Evolutionary conservation across 176 grass and related monocot species (phyloP).

Genomic region (Bolboschoenus planiculmis): DNA sequence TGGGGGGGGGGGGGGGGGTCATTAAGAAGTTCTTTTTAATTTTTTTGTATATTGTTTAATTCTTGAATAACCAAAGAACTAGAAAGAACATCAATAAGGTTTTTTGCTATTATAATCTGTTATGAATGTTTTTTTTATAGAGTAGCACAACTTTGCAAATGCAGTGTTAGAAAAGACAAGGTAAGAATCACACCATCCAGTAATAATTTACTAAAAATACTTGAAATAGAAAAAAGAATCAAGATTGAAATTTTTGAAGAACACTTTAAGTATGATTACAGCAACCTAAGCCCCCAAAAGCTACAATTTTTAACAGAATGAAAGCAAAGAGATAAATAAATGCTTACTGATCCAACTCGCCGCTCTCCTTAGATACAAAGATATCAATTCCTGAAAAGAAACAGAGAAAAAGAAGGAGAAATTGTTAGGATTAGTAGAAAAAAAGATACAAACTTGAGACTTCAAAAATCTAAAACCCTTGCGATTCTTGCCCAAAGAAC

Average conservation of each 20-base stretch:
- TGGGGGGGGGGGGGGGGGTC: too few species aligned
- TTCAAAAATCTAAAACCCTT: neutral
- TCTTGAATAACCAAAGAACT: too few species aligned
- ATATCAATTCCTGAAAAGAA: neutral
- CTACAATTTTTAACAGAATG: neutral
- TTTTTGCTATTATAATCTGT: neutral
- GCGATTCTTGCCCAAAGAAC: constrained; percentile 3
- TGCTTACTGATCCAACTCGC: constrained; percentile 16
- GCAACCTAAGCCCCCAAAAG: neutral
- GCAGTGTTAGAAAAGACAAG: neutral
- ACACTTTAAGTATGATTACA: neutral
- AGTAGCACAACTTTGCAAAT: neutral
- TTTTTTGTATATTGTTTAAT: too few species aligned
- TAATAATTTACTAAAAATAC: neutral
- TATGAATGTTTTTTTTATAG: neutral
- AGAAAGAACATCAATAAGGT: too few species aligned
- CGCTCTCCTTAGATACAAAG: neutral
- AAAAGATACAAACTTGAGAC: neutral
- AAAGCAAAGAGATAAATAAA: neutral
- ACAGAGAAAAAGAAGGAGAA: neutral
- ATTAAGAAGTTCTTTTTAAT: too few species aligned
- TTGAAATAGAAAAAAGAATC: neutral
- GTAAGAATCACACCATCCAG: neutral
- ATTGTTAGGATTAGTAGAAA: neutral
- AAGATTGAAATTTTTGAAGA: neutral